Evolutionary conservation across 805 yeast species (phyloP), one percentile per base, ranked within the genome.

Genomic region (Cyberlindnera subsufficiens): DNA sequence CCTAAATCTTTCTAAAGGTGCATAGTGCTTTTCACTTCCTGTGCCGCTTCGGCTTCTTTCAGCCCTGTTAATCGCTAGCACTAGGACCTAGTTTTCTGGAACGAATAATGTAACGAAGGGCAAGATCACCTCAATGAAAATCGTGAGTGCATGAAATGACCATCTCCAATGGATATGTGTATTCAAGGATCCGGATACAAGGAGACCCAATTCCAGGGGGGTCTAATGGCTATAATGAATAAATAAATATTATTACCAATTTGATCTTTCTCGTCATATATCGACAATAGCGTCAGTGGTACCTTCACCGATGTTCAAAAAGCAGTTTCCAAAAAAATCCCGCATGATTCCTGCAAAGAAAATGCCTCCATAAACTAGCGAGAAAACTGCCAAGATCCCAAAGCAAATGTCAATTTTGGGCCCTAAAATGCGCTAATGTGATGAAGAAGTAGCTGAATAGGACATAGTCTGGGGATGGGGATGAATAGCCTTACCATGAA

Each of bases 271-370:
- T 66, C 66, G 68, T n/a, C n/a, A n/a, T n/a, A n/a, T n/a, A n/a
- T n/a, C n/a, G n/a, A 79, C 86, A 43, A 85, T 68, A 60, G 86
- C 95, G 9, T 86, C 79, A 35, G 86, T 66, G 1, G 84, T 72
- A 17, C 93, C 93, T 30, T 89, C 89, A 9, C 87, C 87, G 29
- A 84, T 82, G 46, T 82, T 77, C 50, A 86, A 66, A 33, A 88
- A 84, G 3, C 86, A 82, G 39, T 87, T 80, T 5, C 89, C 89
- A 51, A 81, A 81, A 35, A 84, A 70, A 1, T 91, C 93, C 11
- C 80, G 77, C 46, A 82, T 61, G 49, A 82, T 77, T 49, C 93
- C 73, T 41, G 81, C 75, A 37, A 82, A 75, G 44, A 82, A 60
- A 43, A 86, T 64, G 30, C 82, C 86, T 8, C 79, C 80, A 29